A percentile compares a stretch with the other conserved stretches of the same genome.
These are phyloP conservation scores for Phaseolus coccineus DNA, from an alignment of 331 rosid genomes.

Conservation along the genomic window DNA sequence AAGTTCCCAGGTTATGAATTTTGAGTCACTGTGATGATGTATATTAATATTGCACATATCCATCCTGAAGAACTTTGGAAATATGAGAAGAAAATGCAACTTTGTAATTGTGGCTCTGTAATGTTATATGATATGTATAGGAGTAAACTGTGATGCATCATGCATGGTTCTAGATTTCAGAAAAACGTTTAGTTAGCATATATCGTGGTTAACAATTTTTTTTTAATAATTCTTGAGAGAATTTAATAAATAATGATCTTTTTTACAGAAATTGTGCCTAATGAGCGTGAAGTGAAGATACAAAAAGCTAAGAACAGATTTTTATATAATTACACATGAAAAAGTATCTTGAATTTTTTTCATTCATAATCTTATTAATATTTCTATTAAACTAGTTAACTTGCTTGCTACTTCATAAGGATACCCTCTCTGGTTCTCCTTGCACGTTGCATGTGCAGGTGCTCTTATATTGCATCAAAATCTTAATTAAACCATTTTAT, in stretches of 20 bases:
- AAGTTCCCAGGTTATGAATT: constrained; percentile 83
- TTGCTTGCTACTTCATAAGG: background rate
- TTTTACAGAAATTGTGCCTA: background rate
- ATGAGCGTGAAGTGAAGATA: background rate
- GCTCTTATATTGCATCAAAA: background rate
- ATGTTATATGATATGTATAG: constrained; percentile 2
- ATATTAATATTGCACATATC: no score
- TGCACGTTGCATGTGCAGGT: background rate
- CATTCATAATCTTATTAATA: background rate
- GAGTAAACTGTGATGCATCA: background rate
- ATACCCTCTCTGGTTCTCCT: background rate
- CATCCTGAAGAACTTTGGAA: background rate
- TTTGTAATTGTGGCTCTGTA: background rate
- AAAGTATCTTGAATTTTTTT: background rate
- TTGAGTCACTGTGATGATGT: constrained; percentile 15
- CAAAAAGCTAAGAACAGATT: background rate
- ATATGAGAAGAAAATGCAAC: constrained; percentile 15
- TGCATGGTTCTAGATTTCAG: background rate
- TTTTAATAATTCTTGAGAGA: background rate
- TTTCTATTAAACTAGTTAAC: background rate
- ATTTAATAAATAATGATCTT: background rate
- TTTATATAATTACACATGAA: background rate
- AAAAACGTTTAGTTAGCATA: background rate
- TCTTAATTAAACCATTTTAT: background rate
- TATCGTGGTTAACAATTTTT: background rate